phyloP scores from a whole-genome alignment of 441 rosid genomes.

The Eutrema salsugineum region DNA sequence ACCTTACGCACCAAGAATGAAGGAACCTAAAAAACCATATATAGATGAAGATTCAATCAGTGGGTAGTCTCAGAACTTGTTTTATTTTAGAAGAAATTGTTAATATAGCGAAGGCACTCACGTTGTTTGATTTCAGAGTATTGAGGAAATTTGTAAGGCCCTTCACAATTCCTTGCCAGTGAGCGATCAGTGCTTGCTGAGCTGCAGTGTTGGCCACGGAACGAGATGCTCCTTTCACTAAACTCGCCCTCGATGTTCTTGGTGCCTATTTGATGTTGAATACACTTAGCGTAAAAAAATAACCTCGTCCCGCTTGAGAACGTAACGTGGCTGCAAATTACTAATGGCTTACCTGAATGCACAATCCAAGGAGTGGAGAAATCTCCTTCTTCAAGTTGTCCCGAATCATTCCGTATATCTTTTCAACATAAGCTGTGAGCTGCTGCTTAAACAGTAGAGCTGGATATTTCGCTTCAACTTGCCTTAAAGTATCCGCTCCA shows the following conservation, averaged over 20 bases:
- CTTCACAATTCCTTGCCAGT: constrained; percentile 99
- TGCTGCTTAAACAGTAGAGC: constrained; percentile 99
- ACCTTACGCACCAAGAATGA: constrained; percentile 88
- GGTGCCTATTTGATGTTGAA: constrained; percentile 64
- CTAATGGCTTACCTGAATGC: constrained; percentile 86
- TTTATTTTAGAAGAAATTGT: neutral
- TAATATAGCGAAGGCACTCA: constrained; percentile 33
- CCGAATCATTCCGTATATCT: constrained; percentile 99
- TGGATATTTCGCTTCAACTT: constrained; percentile 99
- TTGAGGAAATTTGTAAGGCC: constrained; percentile 91
- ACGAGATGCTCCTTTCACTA: constrained; percentile 94
- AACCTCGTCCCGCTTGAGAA: neutral
- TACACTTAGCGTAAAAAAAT: neutral
- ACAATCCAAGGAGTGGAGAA: constrained; percentile 95
- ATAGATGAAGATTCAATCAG: neutral
- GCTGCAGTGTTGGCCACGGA: constrained; percentile 81
- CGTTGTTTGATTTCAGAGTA: constrained; percentile 80
- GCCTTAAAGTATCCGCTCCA: constrained; percentile 73
- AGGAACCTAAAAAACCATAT: constrained; percentile 54
- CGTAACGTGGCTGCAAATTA: no score
- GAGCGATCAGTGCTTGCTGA: constrained; percentile 95
- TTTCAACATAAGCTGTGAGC: constrained; percentile 97
- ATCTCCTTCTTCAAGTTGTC: constrained; percentile 99
- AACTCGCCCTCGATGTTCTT: constrained; percentile 98
- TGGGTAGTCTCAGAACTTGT: neutral